Percentiles rank a stretch among this genome's conserved stretches.
Evolutionary conservation across 352 stramenopile genomes (phyloP).

Genomic region (Globisporangium nagaii): DNA sequence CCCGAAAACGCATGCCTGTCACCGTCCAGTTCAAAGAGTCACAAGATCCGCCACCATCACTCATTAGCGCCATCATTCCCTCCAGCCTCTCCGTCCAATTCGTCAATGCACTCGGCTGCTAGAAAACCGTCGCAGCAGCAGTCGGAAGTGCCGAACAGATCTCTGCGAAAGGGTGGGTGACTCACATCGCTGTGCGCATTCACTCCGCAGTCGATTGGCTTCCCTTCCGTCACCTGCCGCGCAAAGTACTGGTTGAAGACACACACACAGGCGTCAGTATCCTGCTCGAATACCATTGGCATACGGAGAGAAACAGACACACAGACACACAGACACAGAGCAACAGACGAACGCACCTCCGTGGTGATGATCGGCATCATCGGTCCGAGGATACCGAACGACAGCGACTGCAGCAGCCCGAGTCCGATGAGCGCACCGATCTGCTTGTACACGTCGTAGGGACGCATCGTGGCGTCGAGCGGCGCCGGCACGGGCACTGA

Average conservation of each 20-base stretch:
- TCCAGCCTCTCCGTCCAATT: background rate
- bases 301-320: too few species aligned
- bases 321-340: too few species aligned
- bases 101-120: background rate
- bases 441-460: conserved; percentile 17
- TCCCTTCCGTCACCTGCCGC: conserved; percentile 34
- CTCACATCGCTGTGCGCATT: conserved; percentile 33
- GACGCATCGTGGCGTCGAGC: background rate
- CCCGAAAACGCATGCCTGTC: conserved; percentile 49
- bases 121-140: too few species aligned
- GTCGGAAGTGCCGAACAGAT: background rate
- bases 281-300: too few species aligned
- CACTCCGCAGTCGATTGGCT: conserved; percentile 49
- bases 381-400: conserved; percentile 61
- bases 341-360: conserved; percentile 26
- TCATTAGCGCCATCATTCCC: background rate
- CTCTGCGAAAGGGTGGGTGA: background rate
- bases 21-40: background rate
- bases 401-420: conserved; percentile 37
- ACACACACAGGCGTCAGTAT: background rate
- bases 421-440: conserved; percentile 42
- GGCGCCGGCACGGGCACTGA: too few species aligned
- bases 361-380: conserved; percentile 65
- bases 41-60: background rate
- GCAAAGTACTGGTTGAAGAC: conserved; percentile 63